phyloP scores from a whole-genome alignment of 2,329 filamentous ascomycete genomes.

The Cercospora berteroae region DNA sequence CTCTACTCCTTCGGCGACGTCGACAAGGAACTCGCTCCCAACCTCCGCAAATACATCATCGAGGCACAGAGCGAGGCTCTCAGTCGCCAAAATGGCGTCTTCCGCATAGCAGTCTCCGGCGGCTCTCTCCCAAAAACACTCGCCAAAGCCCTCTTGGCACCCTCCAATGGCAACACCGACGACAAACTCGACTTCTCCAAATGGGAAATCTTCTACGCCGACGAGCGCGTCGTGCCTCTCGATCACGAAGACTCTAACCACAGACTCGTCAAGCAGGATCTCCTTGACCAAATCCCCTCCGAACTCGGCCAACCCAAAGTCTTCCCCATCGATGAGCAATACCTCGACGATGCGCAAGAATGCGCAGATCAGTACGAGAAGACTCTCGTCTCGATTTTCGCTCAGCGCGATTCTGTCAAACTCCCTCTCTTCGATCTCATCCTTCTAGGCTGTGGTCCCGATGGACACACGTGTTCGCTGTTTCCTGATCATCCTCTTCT shows the following conservation, averaged over 20 bases:
- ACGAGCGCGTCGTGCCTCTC: slow-evolving; percentile 91
- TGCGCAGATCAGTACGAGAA: slow-evolving; percentile 93
- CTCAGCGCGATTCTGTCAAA: slow-evolving; percentile 88
- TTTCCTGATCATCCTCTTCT: slow-evolving; percentile 89
- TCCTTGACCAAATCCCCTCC: slow-evolving; percentile 81
- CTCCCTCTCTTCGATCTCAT: slow-evolving; percentile 93
- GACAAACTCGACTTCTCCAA: slow-evolving; percentile 74
- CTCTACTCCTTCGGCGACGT: slow-evolving; percentile 80
- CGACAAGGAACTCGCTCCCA: slow-evolving; percentile 67
- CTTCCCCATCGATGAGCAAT: slow-evolving; percentile 70
- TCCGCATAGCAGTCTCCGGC: slow-evolving; percentile 91
- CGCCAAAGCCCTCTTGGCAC: slow-evolving; percentile 73
- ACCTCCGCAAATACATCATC: slow-evolving; percentile 79
- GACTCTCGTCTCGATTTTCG: slow-evolving; percentile 78
- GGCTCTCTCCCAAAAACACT: slow-evolving; percentile 89
- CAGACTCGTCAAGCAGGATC: slow-evolving; percentile 77
- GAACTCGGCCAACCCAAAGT: slow-evolving; percentile 66
- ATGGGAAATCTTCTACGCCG: slow-evolving; percentile 98
- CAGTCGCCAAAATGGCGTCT: slow-evolving; percentile 68
- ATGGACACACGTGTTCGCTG: slow-evolving; percentile 94
- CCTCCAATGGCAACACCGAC: slow-evolving; percentile 48
- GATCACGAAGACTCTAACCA: slow-evolving; percentile 95
- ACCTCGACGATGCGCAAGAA: slow-evolving; percentile 79
- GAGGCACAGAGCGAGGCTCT: slow-evolving; percentile 77
- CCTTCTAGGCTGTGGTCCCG: slow-evolving; percentile 88